These are phyloP conservation scores for Neospermospora avenae DNA, from an alignment of 2,329 filamentous ascomycete species.

Conservation along the genomic window DNA sequence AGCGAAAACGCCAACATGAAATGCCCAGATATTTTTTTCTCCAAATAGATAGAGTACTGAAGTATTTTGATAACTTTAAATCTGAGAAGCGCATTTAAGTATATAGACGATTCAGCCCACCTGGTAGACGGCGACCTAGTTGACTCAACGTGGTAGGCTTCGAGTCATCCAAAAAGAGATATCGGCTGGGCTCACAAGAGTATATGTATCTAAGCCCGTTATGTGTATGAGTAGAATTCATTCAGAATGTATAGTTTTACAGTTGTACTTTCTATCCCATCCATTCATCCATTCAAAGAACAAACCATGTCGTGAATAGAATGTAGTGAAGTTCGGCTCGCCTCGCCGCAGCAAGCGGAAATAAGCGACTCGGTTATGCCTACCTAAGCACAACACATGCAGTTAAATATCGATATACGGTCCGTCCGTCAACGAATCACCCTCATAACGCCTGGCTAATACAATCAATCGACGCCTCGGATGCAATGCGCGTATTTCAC, in stretches of 20 bases:
- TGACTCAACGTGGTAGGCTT: too few relatives aligned
- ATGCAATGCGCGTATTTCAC: not conserved
- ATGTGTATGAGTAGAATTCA: not conserved
- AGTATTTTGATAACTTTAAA: too few relatives aligned
- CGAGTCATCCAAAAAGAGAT: too few relatives aligned
- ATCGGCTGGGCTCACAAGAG: too few relatives aligned
- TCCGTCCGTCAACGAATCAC: not conserved
- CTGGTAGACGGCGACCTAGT: too few relatives aligned
- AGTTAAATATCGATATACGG: not conserved
- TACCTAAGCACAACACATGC: not conserved
- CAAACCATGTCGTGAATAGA: not conserved
- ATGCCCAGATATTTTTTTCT: too few relatives aligned
- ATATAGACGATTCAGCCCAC: too few relatives aligned
- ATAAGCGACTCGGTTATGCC: not conserved
- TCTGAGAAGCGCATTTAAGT: too few relatives aligned
- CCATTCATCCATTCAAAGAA: not conserved
- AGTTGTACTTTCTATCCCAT: not conserved
- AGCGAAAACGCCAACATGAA: too few relatives aligned
- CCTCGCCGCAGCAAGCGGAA: not conserved
- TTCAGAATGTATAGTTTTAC: not conserved
- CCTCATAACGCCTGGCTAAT: not conserved
- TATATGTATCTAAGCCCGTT: too few relatives aligned
- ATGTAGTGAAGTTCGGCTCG: not conserved
- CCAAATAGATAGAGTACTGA: too few relatives aligned
- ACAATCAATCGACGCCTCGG: not conserved